Percentiles rank a stretch among this genome's conserved stretches.
Conservation (phyloP, 495 filamentous ascomycete species). For the Podospora sp. region DNA sequence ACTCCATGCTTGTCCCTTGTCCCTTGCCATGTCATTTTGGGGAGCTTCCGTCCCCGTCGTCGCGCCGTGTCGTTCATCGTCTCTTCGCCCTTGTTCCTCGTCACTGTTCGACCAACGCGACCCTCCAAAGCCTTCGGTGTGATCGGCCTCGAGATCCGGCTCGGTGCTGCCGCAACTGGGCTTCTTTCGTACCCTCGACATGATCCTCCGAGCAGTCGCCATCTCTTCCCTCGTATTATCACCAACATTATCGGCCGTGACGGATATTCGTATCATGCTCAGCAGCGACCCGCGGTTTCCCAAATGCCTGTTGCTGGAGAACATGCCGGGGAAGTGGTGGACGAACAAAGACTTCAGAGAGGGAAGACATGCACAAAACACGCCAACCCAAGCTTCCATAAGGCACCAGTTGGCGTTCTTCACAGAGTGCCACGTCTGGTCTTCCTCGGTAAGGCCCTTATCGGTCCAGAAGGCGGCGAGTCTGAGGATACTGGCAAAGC, state of each 20-base stretch:
- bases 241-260: not conserved
- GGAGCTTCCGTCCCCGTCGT: no score
- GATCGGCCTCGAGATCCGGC: not conserved
- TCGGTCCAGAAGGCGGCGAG: not conserved
- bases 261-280: not conserved
- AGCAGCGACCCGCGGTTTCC: not conserved
- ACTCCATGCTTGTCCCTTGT: no score
- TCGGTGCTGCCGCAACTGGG: not conserved
- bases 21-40: no score
- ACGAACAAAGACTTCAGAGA: not conserved
- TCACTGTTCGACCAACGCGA: no score
- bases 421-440: not conserved
- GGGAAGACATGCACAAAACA: not conserved
- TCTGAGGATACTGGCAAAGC: not conserved
- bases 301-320: not conserved
- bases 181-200: not conserved
- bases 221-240: not conserved
- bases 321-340: not conserved
- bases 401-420: constrained; percentile 3
- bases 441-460: not conserved
- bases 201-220: not conserved
- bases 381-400: not conserved
- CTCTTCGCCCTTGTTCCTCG: no score
- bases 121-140: no score
- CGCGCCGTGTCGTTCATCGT: no score